Evolutionary conservation across 2,329 filamentous ascomycete genomes (phyloP), one percentile per base, ranked within the genome.

Genomic region (Pestalotiopsis sp.): DNA sequence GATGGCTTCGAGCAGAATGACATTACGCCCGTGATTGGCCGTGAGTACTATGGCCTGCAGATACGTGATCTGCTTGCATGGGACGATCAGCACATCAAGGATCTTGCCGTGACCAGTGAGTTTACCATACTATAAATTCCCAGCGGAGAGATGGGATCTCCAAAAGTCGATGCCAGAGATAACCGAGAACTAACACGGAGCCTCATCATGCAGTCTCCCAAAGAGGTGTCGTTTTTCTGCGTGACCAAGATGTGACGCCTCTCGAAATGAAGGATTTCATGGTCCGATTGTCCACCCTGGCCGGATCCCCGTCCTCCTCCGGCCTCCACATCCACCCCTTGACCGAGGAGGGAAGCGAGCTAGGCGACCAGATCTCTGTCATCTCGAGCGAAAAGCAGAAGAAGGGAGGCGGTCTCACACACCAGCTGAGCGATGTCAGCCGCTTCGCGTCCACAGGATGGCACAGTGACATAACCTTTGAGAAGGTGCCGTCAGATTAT

Each of bases 301-400:
- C 83, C 3, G 84, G 84, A 45, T 82, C 81, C 66, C 86, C 86
- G 20, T 73, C 79, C 45, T 82, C 82, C 2, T 88, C 86, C 1
- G 79, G 80, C 2, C 79, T 89, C 27, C 87, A 89, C 68, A 82
- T 88, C 7, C 87, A 89, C 71, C 86, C 87, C 5, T 73, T 89
- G 31, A 84, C 83, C 0, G 84, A 88, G 69, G 83, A 85, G 70
- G 82, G 82, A 23, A 84, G 83, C 68, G 84, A 88, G 72, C 79
- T 86, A 0, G 85, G 85, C 45, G 85, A 88, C 72, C 83, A 89
- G 74, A 85, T 89, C 71, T 85, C 82, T 67, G 85, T 88, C 67
- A 89, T 89, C 75, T 86, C 83, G 67, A 85, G 84, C 65, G 83
- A 86, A 76, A 85, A 86, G 80, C 82, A 87, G 75, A 84, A 86